Percentiles rank a stretch among this genome's conserved stretches.
Conservation (phyloP, 208 protist genomes). For the Leishmania major region DNA sequence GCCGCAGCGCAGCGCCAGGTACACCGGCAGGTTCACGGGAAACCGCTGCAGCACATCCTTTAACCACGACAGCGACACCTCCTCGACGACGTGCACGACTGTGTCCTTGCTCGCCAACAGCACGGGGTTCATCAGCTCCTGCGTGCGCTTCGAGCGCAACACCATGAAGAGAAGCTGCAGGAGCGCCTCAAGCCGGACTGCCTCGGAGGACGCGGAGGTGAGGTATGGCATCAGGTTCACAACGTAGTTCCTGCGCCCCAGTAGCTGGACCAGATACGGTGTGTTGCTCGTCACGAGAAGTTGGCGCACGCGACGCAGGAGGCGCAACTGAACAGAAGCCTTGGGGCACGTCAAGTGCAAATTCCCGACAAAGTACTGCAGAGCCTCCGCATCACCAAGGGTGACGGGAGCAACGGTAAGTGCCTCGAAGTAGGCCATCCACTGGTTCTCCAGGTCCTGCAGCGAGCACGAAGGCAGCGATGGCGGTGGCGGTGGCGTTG, state of each 20-base stretch:
- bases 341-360: slow-evolving; percentile 36
- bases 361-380: slow-evolving; percentile 48
- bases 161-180: slow-evolving; percentile 73
- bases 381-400: slow-evolving; percentile 62
- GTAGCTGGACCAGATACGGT: slow-evolving; percentile 49
- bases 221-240: slow-evolving; percentile 70
- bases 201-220: slow-evolving; percentile 13
- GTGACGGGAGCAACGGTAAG: slow-evolving; percentile 60
- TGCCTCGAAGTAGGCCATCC: slow-evolving; percentile 61
- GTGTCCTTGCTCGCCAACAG: slow-evolving; percentile 50
- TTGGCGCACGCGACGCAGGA: slow-evolving; percentile 60
- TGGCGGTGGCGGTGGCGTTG: not conserved
- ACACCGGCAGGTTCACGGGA: slow-evolving; percentile 46
- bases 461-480: slow-evolving; percentile 13
- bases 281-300: slow-evolving; percentile 52
- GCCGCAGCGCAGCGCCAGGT: slow-evolving; percentile 64
- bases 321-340: slow-evolving; percentile 20
- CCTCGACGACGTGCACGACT: slow-evolving; percentile 55
- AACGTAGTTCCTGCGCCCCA: slow-evolving; percentile 67
- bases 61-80: slow-evolving; percentile 80
- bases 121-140: slow-evolving; percentile 80
- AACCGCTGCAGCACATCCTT: slow-evolving; percentile 43
- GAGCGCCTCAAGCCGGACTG: slow-evolving; percentile 64
- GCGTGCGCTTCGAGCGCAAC: slow-evolving; percentile 65
- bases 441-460: slow-evolving; percentile 44